These are phyloP conservation scores for Biscutella laevigata DNA, from an alignment of 441 rosid species.

Conservation along the genomic window DNA sequence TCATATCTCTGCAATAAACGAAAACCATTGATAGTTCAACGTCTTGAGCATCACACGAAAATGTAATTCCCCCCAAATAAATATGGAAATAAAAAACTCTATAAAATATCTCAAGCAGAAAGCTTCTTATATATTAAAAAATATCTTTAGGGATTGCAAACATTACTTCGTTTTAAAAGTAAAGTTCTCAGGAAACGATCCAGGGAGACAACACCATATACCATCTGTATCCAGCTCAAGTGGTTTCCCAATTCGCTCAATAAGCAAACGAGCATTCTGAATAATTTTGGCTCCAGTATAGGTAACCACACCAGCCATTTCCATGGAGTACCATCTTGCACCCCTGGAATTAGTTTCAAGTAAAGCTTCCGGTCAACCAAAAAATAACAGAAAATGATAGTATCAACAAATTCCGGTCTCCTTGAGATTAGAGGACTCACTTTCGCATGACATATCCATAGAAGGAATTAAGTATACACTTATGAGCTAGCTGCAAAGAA, in stretches of 20 bases:
- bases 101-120: neutral
- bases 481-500: constrained; percentile 97
- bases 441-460: constrained; percentile 99
- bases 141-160: constrained; percentile 6
- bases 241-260: constrained; percentile 97
- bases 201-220: constrained; percentile 96
- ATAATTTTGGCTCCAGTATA: constrained; percentile 99
- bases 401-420: constrained; percentile 12
- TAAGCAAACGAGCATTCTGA: constrained; percentile 89
- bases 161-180: constrained; percentile 87
- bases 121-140: too few species aligned
- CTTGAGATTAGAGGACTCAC: constrained; percentile 43
- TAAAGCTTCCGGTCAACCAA: constrained; percentile 23
- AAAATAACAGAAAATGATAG: constrained; percentile 9
- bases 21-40: constrained; percentile 26
- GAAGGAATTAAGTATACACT: constrained; percentile 94
- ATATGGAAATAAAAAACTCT: neutral
- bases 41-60: constrained; percentile 14
- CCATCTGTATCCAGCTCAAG: constrained; percentile 99
- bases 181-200: constrained; percentile 95
- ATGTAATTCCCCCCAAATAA: neutral
- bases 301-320: constrained; percentile 99
- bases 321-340: constrained; percentile 99
- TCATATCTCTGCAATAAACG: constrained; percentile 57
- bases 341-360: constrained; percentile 52